A percentile compares a stretch with the other conserved stretches of the same genome.
Evolutionary conservation across 192 early-diverging fungal species (phyloP).

Genomic region (Fimicolochytrium jonesii): DNA sequence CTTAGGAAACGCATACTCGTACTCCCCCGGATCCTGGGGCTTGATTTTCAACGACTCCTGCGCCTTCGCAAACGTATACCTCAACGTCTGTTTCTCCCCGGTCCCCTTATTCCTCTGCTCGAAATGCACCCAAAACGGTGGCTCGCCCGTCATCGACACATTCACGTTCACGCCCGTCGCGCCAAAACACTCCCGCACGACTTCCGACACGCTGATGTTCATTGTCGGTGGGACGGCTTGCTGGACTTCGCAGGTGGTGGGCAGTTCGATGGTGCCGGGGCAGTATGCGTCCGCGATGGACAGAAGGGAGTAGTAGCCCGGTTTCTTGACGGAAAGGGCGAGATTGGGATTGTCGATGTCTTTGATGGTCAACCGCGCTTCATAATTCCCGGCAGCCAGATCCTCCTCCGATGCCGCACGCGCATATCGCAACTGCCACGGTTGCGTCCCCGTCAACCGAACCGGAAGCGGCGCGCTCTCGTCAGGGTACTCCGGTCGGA

Average conservation of each 20-base stretch:
- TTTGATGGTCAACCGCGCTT: not conserved
- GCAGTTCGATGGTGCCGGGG: slow-evolving; percentile 23
- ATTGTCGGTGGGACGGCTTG: slow-evolving; percentile 37
- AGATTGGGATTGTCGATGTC: not conserved
- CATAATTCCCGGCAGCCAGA: slow-evolving; percentile 7
- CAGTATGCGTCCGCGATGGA: slow-evolving; percentile 43
- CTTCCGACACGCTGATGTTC: slow-evolving; percentile 23
- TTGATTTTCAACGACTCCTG: slow-evolving; percentile 6
- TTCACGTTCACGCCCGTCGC: slow-evolving; percentile 43
- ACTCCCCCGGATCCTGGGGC: slow-evolving; percentile 33
- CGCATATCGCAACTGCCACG: slow-evolving; percentile 40
- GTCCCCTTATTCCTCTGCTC: slow-evolving; percentile 21
- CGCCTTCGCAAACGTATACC: slow-evolving; percentile 3
- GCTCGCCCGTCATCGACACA: slow-evolving; percentile 43
- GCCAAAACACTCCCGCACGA: slow-evolving; percentile 47
- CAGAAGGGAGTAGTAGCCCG: slow-evolving; percentile 36
- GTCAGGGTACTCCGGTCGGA: not conserved
- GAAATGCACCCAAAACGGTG: slow-evolving; percentile 44
- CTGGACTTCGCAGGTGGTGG: slow-evolving; percentile 26
- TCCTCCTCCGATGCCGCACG: slow-evolving; percentile 15
- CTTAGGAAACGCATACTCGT: slow-evolving; percentile 36
- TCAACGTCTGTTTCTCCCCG: not conserved
- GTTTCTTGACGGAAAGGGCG: slow-evolving; percentile 1
- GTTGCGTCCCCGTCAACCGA: slow-evolving; percentile 45
- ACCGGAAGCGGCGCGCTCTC: slow-evolving; percentile 24